phyloP scores from a whole-genome alignment of 2,329 filamentous ascomycete species.

The Cercospora brassicicola region DNA sequence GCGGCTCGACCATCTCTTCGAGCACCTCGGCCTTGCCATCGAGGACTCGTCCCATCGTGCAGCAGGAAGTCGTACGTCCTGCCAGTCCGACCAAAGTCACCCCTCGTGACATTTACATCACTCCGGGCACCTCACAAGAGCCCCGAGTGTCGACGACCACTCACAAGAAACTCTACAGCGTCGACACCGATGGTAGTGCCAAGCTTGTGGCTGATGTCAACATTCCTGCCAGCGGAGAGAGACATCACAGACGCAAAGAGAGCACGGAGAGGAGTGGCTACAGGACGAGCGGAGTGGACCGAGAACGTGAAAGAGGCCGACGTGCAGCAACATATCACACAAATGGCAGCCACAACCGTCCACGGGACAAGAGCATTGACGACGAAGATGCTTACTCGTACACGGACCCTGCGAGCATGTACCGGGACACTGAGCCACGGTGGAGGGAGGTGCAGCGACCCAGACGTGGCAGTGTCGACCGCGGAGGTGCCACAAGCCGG shows the following conservation, averaged over 20 bases:
- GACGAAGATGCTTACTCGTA: constrained; percentile 52
- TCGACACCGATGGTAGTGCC: constrained; percentile 46
- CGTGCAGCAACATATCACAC: constrained; percentile 35
- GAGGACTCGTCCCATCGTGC: constrained; percentile 40
- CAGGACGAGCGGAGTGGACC: constrained; percentile 22
- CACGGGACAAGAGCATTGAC: constrained; percentile 35
- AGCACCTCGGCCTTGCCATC: constrained; percentile 31
- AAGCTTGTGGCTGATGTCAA: constrained; percentile 43
- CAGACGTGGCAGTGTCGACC: constrained; percentile 49
- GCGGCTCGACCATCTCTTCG: constrained; percentile 33
- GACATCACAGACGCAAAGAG: constrained; percentile 39
- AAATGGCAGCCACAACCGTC: constrained; percentile 28
- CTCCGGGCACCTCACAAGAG: constrained; percentile 38
- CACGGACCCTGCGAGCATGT: constrained; percentile 54
- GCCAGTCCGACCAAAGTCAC: constrained; percentile 45
- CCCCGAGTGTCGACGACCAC: constrained; percentile 33
- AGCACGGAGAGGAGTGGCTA: constrained; percentile 37
- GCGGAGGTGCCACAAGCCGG: constrained; percentile 38
- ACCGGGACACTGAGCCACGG: constrained; percentile 51
- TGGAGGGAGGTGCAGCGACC: constrained; percentile 42
- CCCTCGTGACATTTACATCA: constrained; percentile 43
- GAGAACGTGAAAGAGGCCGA: constrained; percentile 32
- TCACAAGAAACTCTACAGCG: constrained; percentile 53
- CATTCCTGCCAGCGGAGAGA: constrained; percentile 43
- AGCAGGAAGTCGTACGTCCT: constrained; percentile 38